Evolutionary conservation across 768 basidiomycete species (phyloP), one percentile per base, ranked within the genome.

Genomic region (Floccularia luteovirens): DNA sequence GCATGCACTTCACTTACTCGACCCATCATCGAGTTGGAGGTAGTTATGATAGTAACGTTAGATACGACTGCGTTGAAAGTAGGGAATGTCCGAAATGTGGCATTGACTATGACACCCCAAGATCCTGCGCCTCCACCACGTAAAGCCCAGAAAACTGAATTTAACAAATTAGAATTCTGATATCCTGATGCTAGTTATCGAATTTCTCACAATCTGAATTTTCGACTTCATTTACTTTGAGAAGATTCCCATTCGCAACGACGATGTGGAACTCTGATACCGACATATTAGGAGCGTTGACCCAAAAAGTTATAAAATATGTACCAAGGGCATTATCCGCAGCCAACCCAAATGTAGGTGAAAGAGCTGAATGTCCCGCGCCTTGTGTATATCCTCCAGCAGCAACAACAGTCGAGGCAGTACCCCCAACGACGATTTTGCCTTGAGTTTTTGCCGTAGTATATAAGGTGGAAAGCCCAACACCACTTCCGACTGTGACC

Each of bases 101-200:
- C 58, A 20, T 58, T 56, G 21, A 62, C 48, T 30, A 66, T 55
- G n/a, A 65, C 54, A 16, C 62, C 64, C 63, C 60, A 67, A 25
- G 54, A 59, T 7, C 64, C 64, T 8, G 52, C 43, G 16, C 55
- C 57, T 30, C 57, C 55, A 14, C 55, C 55, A 0, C 57, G 49
- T 14, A 57, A 34, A 28, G 56, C 54, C 48, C 48, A 59, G 38
- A 56, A 59, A 19, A 57, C 52, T 58, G 39, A 10, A 11, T 6
- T 34, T 17, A 21, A 16, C 3, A 22, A 35, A 37, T 31, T 17
- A 19, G 12, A 14, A 21, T 8, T 10, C 12, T 33, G 22, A n/a
- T 23, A 24, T 4, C 6, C 25, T 10, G 6, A 8, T 12, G n/a
- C 13, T 37, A 31, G 11, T 4, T 27, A 38, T 16, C 3, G 25